phyloP scores from a whole-genome alignment of 164 flowering plant genomes.

The Tetracentron sinense region DNA sequence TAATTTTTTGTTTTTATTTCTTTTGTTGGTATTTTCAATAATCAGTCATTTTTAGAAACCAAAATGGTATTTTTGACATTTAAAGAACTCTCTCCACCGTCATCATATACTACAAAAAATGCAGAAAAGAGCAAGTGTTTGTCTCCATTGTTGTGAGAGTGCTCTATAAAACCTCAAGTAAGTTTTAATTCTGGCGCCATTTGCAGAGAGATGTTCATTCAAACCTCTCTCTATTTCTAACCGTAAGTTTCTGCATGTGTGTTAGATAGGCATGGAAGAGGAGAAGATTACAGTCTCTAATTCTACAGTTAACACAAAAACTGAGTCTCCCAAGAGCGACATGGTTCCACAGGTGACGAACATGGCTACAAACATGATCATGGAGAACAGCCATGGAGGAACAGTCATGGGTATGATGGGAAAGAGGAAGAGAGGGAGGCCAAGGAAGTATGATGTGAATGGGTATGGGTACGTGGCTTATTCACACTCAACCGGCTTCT shows the following conservation, averaged over 20 bases:
- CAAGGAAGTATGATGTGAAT: conserved; percentile 83
- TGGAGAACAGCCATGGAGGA: conserved; percentile 21
- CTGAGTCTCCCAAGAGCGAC: conserved; percentile 38
- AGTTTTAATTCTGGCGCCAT: conserved; percentile 54
- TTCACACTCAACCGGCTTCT: conserved; percentile 29
- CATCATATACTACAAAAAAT: not conserved
- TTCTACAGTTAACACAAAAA: conserved; percentile 34
- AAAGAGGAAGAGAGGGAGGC: conserved; percentile 79
- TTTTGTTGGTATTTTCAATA: too few species aligned
- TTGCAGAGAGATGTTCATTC: conserved; percentile 20
- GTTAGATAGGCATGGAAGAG: conserved; percentile 36
- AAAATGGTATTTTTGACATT: too few species aligned
- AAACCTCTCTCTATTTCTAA: conserved; percentile 13
- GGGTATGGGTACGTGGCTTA: conserved; percentile 46
- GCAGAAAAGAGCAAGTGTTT: conserved; percentile 12
- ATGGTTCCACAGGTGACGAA: conserved; percentile 21
- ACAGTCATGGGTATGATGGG: conserved; percentile 20
- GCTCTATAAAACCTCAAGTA: conserved; percentile 8
- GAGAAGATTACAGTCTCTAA: conserved; percentile 46
- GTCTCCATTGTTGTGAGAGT: conserved; percentile 39
- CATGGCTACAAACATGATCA: conserved; percentile 25
- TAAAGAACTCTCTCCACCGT: not conserved
- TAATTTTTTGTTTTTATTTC: too few species aligned
- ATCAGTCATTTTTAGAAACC: too few species aligned
- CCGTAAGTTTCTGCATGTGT: not conserved